phyloP scores from a whole-genome alignment of 202 grass and related monocot species.

The Musa balbisiana region DNA sequence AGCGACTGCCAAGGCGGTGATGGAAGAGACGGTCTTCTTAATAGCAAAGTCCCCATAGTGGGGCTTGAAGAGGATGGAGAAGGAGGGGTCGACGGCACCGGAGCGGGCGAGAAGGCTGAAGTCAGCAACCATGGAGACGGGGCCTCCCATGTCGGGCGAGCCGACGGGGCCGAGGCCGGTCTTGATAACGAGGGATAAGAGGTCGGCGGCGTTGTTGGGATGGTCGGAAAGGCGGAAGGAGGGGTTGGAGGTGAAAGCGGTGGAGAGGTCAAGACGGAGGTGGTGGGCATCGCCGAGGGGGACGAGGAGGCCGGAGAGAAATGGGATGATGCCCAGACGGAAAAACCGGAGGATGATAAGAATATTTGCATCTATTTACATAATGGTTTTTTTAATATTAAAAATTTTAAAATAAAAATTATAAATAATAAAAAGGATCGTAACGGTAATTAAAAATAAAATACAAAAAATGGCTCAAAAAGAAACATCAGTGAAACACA shows the following conservation, averaged over 20 bases:
- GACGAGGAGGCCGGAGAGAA: background rate
- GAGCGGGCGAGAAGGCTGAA: background rate
- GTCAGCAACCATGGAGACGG: background rate
- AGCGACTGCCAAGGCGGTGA: background rate
- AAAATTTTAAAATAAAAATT: no score
- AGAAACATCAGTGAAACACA: no score
- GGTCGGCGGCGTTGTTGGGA: background rate
- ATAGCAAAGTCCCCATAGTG: background rate
- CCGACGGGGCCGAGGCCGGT: background rate
- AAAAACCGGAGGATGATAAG: no score
- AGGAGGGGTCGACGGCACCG: background rate
- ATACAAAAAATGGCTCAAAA: no score
- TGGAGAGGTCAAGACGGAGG: conserved; percentile 4
- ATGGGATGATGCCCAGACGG: background rate
- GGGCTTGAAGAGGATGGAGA: conserved; percentile 6
- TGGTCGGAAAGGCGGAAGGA: background rate
- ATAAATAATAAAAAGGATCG: no score
- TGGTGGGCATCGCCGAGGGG: background rate
- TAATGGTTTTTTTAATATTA: no score
- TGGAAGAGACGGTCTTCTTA: background rate
- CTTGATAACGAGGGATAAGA: background rate
- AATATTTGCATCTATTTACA: no score
- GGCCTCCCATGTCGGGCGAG: background rate
- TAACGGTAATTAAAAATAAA: no score
- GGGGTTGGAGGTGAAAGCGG: background rate